Conservation (phyloP, 1,284 basidiomycete genomes). For the Erythrobasidium hasegawianum region DNA sequence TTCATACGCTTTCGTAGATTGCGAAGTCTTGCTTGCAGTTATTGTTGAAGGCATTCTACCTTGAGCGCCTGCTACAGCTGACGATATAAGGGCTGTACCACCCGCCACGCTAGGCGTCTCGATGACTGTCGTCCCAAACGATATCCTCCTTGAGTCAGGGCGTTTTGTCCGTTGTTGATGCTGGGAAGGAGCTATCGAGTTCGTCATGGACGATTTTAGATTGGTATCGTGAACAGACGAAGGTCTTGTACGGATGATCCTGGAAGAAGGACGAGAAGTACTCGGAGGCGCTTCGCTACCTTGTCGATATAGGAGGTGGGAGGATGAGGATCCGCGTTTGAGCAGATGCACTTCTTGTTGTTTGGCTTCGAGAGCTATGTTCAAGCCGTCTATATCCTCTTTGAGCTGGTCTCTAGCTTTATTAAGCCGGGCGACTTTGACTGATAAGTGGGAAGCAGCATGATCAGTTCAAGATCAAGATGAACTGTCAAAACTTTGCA, state of each 20-base stretch:
- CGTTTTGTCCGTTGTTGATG: not conserved
- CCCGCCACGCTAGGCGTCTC: constrained; percentile 8
- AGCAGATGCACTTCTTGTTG: constrained; percentile 36
- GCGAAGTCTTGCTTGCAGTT: too few relatives aligned
- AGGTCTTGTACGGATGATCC: constrained; percentile 7
- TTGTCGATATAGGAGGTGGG: not conserved
- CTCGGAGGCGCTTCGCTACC: constrained; percentile 3
- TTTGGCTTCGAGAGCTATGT: constrained; percentile 40
- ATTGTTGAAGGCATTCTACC: not conserved
- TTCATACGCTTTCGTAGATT: too few relatives aligned
- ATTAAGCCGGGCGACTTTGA: constrained; percentile 25
- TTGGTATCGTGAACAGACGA: constrained; percentile 16
- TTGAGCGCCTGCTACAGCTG: not conserved
- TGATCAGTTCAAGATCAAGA: too few relatives aligned
- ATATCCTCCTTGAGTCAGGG: constrained; percentile 7
- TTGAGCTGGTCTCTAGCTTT: constrained; percentile 29
- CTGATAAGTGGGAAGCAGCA: too few relatives aligned
- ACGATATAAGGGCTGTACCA: constrained; percentile 1
- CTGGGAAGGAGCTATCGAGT: constrained; percentile 3
- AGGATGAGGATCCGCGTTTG: constrained; percentile 11
- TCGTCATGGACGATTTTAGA: not conserved
- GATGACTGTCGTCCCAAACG: not conserved
- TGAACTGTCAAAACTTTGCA: too few relatives aligned
- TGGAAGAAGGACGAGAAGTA: constrained; percentile 6
- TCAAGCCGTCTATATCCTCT: constrained; percentile 38